Base-by-base conservation (phyloP, 768 basidiomycete species). In the Boletus rubropictus region DNA sequence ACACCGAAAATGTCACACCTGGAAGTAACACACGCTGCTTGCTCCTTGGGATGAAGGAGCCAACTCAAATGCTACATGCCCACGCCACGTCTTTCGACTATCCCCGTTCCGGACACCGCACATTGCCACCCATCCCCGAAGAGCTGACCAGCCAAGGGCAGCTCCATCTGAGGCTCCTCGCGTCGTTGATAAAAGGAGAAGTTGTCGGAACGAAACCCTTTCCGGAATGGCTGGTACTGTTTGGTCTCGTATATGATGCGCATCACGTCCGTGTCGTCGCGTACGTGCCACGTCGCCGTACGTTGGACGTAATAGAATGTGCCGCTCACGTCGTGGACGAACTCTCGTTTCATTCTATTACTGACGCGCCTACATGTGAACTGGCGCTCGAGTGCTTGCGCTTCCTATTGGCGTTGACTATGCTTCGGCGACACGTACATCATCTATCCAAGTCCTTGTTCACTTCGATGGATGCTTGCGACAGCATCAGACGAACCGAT, bases 181-280 rank as follows among this genome's bases (percentile, higher is more conserved):
- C 44, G 5, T 39, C 41, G 33, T 34, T 42, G 37, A 44, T 50
- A n/a, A 39, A 43, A 5, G 29, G 28, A 37, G 33, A 8, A 7
- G 3, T 27, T 7, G 15, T 20, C 36, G 36, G 21, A 20, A 22
- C 38, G 1, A 25, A 27, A 35, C 17, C 46, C 36, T 52, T 58
- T 41, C 62, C 62, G 12, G 60, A 65, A 37, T 60, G 62, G 63
- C 35, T 63, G 21, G 42, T 63, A 0, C 38, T 60, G 9, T 62
- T 65, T 27, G 58, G 58, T 14, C 52, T 64, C 39, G 7, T 51
- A n/a, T 62, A 53, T 17, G 60, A 57, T 22, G 18, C 34, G 0
- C 50, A 46, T 38, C 52, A 32, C 20, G 20, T 60, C n/a, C 52
- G 50, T 15, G 48, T 63, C 34, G 18, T 60, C 31, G 63, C 58